Conservation (phyloP, 306 rosid genomes). For the Prunus mira region DNA sequence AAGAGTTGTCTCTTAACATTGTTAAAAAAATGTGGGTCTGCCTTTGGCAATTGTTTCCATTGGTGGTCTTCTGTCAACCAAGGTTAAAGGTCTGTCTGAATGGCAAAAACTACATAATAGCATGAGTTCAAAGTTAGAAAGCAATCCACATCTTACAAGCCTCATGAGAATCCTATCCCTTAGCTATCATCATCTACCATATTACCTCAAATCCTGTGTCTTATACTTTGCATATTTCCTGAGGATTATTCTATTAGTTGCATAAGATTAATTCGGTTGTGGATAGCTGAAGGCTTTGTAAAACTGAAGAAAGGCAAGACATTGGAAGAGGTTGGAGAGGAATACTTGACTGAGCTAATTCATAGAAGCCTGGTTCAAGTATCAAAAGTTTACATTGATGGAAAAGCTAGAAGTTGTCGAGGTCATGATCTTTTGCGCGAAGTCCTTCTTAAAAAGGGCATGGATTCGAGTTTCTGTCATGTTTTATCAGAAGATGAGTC, state of each 20-base stretch:
- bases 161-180: constrained; percentile 4
- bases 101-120: neutral
- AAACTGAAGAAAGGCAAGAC: neutral
- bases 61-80: neutral
- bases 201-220: constrained; percentile 22
- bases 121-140: constrained; percentile 9
- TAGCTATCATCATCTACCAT: constrained; percentile 21
- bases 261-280: neutral
- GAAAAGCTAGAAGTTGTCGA: neutral
- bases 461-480: neutral
- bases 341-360: neutral
- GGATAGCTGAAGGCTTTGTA: constrained; percentile 29
- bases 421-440: constrained; percentile 13
- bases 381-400: neutral
- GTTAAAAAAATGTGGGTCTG: constrained; percentile 6
- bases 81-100: neutral
- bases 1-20: neutral
- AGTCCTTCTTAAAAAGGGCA: neutral
- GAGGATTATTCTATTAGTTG: no score
- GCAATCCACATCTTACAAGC: constrained; percentile 2
- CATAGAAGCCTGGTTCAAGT: constrained; percentile 10
- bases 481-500: neutral
- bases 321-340: constrained; percentile 13
- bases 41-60: constrained; percentile 21
- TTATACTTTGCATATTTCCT: no score